Conservation (phyloP, 2,329 filamentous ascomycete species). For the Pseudonectria foliicola region DNA sequence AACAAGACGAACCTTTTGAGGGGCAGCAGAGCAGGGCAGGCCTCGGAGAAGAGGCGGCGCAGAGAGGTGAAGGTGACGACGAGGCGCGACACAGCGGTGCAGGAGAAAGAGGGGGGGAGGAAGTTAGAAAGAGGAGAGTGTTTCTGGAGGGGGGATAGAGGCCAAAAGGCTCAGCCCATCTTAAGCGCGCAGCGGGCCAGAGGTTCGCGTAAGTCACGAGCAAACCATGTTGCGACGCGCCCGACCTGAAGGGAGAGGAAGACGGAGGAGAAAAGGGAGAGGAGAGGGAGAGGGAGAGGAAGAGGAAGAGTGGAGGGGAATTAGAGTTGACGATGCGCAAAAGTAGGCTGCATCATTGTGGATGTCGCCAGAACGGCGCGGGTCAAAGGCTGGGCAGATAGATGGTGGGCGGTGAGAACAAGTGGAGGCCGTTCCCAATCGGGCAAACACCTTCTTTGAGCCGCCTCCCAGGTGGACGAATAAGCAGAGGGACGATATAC, state of each 20-base stretch:
- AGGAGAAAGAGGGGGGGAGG: not conserved
- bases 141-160: too few species aligned
- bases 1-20: conserved; percentile 5
- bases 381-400: too few species aligned
- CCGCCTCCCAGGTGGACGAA: too few species aligned
- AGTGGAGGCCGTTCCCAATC: too few species aligned
- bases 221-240: conserved; percentile 12
- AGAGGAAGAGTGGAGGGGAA: not conserved
- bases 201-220: conserved; percentile 6
- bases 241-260: conserved; percentile 3
- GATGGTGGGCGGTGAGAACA: too few species aligned
- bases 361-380: too few species aligned
- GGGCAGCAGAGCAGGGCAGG: conserved; percentile 10
- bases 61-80: conserved; percentile 1
- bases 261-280: conserved; percentile 4
- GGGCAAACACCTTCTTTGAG: too few species aligned
- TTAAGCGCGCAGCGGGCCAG: conserved; percentile 6
- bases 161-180: conserved; percentile 9
- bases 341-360: too few species aligned
- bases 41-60: conserved; percentile 8
- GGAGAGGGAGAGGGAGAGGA: conserved; percentile 20
- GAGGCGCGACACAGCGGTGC: not conserved
- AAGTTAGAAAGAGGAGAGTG: conserved; percentile 1
- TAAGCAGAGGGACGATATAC: too few species aligned
- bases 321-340: not conserved